Base-by-base conservation (phyloP, 495 filamentous ascomycete species). In the Trypethelium eluteriae region DNA sequence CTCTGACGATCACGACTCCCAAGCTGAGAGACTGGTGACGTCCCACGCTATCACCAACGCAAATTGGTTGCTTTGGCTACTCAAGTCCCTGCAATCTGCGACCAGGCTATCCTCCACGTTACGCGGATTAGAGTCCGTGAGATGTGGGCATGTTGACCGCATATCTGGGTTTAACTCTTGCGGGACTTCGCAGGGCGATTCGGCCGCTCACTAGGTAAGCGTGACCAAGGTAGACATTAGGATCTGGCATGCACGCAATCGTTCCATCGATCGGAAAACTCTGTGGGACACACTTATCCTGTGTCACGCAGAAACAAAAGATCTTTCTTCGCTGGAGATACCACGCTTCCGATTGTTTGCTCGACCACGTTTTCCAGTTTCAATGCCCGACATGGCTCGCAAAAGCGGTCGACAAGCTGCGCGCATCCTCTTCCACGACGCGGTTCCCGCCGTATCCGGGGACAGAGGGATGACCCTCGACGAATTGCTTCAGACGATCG, bases 371-470 rank as follows among this genome's bases (percentile, higher is more conserved):
- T 3, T n/a, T 36, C 36, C 25, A 25, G 25, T 59, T 36, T 59
- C 53, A 59, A 36, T 59, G 64, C 49, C 90, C 93, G 66, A 96
- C 84, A 76, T 98, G 95, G 77, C 92, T 96, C 49, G 92, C 93
- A 79, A 97, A 98, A 6, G 92, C 92, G 38, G 93, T 97, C 69
- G 90, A 96, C 71, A 98, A 85, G 75, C 93, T 97, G 76, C 93
- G 89, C 66, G 93, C 89, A 74, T 98, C 94, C 68, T 99, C 94
- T 69, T 98, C 94, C 14, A 76, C 74, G 39, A 70, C 68, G 2
- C 68, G 41, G 16, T 50, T 59, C 7, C 32, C 9, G 38, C 64
- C 14, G 38, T 63, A 66, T 10, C 44, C 63, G 16, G 63, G 16
- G 11, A 11, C 46, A 25, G 35, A 32, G 25, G 67, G 34, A 62